Evolutionary conservation across 2,329 filamentous ascomycete genomes (phyloP).

Genomic region (Aspergillus japonicus): DNA sequence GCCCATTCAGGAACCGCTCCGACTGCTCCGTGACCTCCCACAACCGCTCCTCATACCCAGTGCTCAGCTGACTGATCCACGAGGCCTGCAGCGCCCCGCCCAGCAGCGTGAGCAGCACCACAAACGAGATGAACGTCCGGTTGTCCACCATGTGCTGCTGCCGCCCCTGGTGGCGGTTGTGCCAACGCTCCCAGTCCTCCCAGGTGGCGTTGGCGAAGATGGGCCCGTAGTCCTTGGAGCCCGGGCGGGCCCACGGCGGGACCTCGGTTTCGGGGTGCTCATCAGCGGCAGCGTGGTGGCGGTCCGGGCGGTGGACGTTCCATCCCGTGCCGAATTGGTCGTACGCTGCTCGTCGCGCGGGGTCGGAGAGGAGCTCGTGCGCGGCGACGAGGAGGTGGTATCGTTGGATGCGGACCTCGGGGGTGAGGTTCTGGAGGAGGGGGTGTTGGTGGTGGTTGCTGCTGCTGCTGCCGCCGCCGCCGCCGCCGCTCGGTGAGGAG

Average conservation of each 20-base stretch:
- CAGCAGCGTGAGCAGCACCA: conserved; percentile 67
- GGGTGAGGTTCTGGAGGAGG: conserved; percentile 51
- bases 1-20: conserved; percentile 55
- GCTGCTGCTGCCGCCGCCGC: too few relatives aligned
- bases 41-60: conserved; percentile 63
- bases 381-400: conserved; percentile 87
- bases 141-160: conserved; percentile 67
- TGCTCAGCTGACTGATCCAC: conserved; percentile 63
- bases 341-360: conserved; percentile 74
- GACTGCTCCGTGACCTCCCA: conserved; percentile 66
- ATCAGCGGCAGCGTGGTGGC: too few relatives aligned
- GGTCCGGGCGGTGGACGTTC: conserved; percentile 51
- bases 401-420: conserved; percentile 71
- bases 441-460: conserved; percentile 39
- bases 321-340: conserved; percentile 81
- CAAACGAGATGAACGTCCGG: conserved; percentile 70
- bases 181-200: conserved; percentile 94
- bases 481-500: conserved; percentile 20
- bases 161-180: conserved; percentile 52
- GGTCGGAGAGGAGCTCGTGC: conserved; percentile 82
- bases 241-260: conserved; percentile 21
- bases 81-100: conserved; percentile 72
- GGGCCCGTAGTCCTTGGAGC: conserved; percentile 34
- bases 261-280: conserved; percentile 18
- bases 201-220: conserved; percentile 81